Percentiles rank a stretch among this genome's conserved stretches.
Conservation (phyloP, 495 filamentous ascomycete genomes). For the Neurospora sp. region DNA sequence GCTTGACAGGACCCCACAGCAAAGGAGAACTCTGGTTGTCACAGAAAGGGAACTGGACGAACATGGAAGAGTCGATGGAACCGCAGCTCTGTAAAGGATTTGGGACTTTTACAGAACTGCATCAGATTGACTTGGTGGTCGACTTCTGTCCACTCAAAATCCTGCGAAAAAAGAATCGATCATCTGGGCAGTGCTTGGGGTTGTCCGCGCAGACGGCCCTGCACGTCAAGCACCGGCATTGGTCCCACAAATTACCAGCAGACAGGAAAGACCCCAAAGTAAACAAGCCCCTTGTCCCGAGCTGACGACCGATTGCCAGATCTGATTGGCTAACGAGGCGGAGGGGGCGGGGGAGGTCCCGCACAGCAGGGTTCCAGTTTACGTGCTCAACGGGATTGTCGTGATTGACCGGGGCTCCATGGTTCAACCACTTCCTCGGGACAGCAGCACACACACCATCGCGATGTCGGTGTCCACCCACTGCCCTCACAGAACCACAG, state of each 20-base stretch:
- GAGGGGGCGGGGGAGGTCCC: constrained; percentile 8
- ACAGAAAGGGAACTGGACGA: background rate
- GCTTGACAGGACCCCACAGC: background rate
- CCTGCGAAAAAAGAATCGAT: background rate
- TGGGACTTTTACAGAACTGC: background rate
- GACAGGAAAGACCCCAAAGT: background rate
- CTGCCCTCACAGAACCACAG: background rate
- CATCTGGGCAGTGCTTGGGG: background rate
- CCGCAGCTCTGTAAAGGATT: background rate
- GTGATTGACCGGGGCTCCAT: constrained; percentile 20
- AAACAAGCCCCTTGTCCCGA: constrained; percentile 1
- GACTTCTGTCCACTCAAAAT: background rate
- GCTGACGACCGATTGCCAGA: background rate
- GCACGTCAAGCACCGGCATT: background rate
- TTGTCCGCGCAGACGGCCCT: background rate
- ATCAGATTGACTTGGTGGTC: background rate
- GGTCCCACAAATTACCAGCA: background rate
- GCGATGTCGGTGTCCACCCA: background rate
- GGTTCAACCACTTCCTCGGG: constrained; percentile 23
- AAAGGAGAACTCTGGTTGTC: background rate
- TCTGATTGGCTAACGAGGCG: constrained; percentile 1
- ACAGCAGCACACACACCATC: constrained; percentile 4
- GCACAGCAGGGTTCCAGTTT: constrained; percentile 13
- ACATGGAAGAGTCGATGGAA: background rate
- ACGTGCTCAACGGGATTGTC: constrained; percentile 18